A percentile compares a stretch with the other conserved stretches of the same genome.
These are phyloP conservation scores for Amaranthus hypochondriacus DNA, from an alignment of 148 eudicot species.

Conservation along the genomic window DNA sequence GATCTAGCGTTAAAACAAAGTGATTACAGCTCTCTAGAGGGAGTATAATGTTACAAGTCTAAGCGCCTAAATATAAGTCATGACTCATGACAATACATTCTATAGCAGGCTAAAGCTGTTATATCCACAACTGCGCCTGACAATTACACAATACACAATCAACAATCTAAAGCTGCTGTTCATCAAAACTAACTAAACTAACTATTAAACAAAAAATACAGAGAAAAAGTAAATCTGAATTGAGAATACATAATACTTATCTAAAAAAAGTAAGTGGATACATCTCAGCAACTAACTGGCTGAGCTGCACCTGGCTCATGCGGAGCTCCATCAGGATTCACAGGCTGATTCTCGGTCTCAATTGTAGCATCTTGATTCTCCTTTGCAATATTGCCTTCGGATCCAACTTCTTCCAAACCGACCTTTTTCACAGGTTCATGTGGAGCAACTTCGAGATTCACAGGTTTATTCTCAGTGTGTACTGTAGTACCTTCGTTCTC, in stretches of 20 bases:
- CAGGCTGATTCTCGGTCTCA: constrained; percentile 3
- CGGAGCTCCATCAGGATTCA: neutral
- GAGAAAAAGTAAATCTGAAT: neutral
- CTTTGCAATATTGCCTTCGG: neutral
- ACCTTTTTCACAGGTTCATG: neutral
- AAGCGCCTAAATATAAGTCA: neutral
- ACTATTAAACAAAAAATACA: constrained; percentile 4
- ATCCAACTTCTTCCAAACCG: constrained; percentile 11
- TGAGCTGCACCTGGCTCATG: constrained; percentile 14
- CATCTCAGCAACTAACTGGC: constrained; percentile 11
- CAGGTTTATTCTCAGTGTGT: no score
- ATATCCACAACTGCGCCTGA: constrained; percentile 1
- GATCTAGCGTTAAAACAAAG: neutral
- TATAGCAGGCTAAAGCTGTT: neutral
- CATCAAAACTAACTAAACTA: constrained; percentile 15
- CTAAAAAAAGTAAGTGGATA: neutral
- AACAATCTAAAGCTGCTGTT: constrained; percentile 4
- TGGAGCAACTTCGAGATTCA: no score
- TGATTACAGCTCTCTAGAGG: neutral
- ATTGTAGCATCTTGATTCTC: constrained; percentile 10
- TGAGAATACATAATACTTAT: neutral
- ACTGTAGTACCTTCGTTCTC: no score
- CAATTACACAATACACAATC: constrained; percentile 6
- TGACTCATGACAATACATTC: neutral
- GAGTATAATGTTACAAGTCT: constrained; percentile 7